Evolutionary conservation across 2,329 filamentous ascomycete species (phyloP).

Genomic region (Parasarocladium wereldwijsianum): DNA sequence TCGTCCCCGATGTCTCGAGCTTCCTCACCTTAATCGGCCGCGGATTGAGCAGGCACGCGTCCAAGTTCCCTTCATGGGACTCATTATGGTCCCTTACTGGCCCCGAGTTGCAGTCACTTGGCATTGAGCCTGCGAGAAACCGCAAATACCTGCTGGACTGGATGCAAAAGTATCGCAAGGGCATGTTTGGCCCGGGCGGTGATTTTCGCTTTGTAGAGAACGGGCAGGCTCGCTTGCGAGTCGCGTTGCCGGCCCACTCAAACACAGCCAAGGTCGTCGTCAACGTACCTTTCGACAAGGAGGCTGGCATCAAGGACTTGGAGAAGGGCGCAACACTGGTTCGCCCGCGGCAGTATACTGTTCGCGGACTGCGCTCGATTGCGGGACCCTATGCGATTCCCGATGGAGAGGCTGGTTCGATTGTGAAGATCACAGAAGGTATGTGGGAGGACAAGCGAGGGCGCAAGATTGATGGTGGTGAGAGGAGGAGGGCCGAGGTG

Average conservation of each 20-base stretch:
- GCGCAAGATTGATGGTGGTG: conserved; percentile 90
- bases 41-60: conserved; percentile 62
- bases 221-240: conserved; percentile 35
- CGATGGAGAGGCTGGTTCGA: conserved; percentile 48
- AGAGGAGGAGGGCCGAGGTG: conserved; percentile 75
- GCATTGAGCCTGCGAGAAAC: conserved; percentile 71
- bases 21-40: conserved; percentile 90
- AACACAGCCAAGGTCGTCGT: conserved; percentile 35
- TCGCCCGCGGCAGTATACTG: conserved; percentile 36
- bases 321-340: conserved; percentile 8
- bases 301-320: neutral
- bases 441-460: conserved; percentile 87
- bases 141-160: conserved; percentile 77
- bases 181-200: conserved; percentile 66
- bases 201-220: conserved; percentile 59
- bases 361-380: conserved; percentile 55
- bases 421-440: conserved; percentile 62
- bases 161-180: conserved; percentile 71
- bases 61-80: conserved; percentile 85
- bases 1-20: conserved; percentile 70
- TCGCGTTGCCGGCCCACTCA: conserved; percentile 24
- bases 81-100: conserved; percentile 73
- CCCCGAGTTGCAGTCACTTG: conserved; percentile 63
- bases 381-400: conserved; percentile 60
- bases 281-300: conserved; percentile 33